phyloP scores from a whole-genome alignment of 2,329 filamentous ascomycete species.

The Venturia oleaginea region DNA sequence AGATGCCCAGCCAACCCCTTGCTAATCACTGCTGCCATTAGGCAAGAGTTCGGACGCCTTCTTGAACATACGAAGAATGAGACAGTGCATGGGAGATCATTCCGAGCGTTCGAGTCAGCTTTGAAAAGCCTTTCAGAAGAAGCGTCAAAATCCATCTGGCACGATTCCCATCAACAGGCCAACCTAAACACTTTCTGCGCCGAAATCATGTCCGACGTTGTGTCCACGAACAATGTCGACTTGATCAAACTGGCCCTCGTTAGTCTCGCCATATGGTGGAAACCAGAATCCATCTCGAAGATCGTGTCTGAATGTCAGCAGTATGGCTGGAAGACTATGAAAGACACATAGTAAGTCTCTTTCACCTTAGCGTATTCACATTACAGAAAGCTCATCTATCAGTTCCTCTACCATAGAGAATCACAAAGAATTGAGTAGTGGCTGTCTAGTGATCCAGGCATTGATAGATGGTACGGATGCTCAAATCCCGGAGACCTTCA shows the following conservation, averaged over 20 bases:
- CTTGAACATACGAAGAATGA: background rate
- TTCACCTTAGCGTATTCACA: background rate
- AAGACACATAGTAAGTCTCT: background rate
- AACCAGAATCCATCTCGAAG: background rate
- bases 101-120: background rate
- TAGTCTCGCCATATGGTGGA: background rate
- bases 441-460: background rate
- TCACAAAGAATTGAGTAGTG: background rate
- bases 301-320: background rate
- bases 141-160: background rate
- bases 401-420: background rate
- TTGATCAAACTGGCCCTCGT: background rate
- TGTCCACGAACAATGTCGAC: background rate
- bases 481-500: background rate
- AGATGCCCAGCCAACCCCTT: too few species aligned
- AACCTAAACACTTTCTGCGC: background rate
- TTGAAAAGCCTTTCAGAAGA: background rate
- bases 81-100: background rate
- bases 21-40: background rate
- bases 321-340: background rate
- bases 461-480: background rate
- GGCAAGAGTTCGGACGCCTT: background rate
- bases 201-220: background rate
- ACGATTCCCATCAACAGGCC: background rate
- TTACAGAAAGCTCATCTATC: background rate